Evolutionary conservation across 345 rosid species (phyloP).

Genomic region (Anacardium occidentale): DNA sequence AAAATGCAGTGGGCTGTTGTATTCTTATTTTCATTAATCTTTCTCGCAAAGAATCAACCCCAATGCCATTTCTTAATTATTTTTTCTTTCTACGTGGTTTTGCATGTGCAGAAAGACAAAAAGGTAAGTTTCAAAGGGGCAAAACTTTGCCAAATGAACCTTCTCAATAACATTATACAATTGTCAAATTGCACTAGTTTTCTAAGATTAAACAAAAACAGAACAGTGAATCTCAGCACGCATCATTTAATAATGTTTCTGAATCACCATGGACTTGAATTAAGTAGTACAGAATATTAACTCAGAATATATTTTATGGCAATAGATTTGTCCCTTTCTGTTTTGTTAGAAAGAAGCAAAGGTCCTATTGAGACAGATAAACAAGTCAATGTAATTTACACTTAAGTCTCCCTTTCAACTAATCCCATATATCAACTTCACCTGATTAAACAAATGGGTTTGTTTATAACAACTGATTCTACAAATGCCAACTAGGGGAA

Average conservation of each 20-base stretch:
- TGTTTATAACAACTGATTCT: no score
- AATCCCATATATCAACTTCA: not conserved
- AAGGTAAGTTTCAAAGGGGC: slow-evolving; percentile 10
- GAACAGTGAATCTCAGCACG: slow-evolving; percentile 25
- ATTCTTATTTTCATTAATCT: not conserved
- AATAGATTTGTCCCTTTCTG: not conserved
- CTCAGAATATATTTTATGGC: not conserved
- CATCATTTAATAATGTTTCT: not conserved
- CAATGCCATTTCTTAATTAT: not conserved
- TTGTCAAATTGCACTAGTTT: slow-evolving; percentile 14
- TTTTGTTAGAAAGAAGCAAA: slow-evolving; percentile 1
- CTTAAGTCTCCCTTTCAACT: not conserved
- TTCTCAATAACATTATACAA: slow-evolving; percentile 18
- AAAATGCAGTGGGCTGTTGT: not conserved
- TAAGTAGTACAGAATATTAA: not conserved
- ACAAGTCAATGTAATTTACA: slow-evolving; percentile 9
- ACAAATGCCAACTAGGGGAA: no score
- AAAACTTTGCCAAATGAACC: slow-evolving; percentile 25
- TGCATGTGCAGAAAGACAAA: slow-evolving; percentile 40
- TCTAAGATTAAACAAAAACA: slow-evolving; percentile 16
- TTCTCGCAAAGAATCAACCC: slow-evolving; percentile 5
- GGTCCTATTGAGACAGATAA: not conserved
- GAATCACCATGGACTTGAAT: not conserved
- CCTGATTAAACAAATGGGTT: not conserved
- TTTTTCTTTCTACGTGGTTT: slow-evolving; percentile 4